phyloP scores from a whole-genome alignment of 768 basidiomycete genomes.

The Naganishia friedmannii region DNA sequence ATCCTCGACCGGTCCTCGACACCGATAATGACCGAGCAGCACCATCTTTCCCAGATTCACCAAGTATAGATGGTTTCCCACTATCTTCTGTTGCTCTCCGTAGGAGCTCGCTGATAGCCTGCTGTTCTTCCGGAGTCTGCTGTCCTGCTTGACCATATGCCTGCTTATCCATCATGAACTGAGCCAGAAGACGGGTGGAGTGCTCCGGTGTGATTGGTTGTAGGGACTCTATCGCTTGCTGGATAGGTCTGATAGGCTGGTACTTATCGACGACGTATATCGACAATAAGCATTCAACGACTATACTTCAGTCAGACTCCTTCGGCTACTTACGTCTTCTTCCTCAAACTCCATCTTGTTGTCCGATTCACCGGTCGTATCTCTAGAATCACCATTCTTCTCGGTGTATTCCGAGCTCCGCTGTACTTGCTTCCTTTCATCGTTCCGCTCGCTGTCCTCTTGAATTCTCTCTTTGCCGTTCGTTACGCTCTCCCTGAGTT shows the following conservation, averaged over 20 bases:
- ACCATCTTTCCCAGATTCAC: neutral
- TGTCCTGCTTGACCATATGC: conserved; percentile 26
- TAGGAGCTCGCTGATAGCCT: conserved; percentile 28
- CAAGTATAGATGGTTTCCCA: neutral
- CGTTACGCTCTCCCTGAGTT: neutral
- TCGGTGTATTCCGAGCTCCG: neutral
- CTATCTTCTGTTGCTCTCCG: conserved; percentile 22
- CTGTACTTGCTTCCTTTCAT: neutral
- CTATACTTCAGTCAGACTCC: neutral
- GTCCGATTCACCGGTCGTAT: neutral
- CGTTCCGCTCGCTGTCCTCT: neutral
- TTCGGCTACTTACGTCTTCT: neutral
- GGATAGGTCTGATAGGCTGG: conserved; percentile 26
- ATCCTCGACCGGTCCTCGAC: conserved; percentile 12
- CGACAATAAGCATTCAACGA: neutral
- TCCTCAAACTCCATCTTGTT: neutral
- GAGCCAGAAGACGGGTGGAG: conserved; percentile 25
- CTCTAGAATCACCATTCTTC: neutral
- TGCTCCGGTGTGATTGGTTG: conserved; percentile 12
- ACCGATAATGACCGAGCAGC: neutral
- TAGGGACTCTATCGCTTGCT: conserved; percentile 16
- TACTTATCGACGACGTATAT: neutral
- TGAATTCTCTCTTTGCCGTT: neutral
- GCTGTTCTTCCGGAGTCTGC: conserved; percentile 23
- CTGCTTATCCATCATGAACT: conserved; percentile 22